These are phyloP conservation scores for Ophiognomonia clavigignenti-juglandacearum DNA, from an alignment of 2,329 filamentous ascomycete species.

Conservation along the genomic window DNA sequence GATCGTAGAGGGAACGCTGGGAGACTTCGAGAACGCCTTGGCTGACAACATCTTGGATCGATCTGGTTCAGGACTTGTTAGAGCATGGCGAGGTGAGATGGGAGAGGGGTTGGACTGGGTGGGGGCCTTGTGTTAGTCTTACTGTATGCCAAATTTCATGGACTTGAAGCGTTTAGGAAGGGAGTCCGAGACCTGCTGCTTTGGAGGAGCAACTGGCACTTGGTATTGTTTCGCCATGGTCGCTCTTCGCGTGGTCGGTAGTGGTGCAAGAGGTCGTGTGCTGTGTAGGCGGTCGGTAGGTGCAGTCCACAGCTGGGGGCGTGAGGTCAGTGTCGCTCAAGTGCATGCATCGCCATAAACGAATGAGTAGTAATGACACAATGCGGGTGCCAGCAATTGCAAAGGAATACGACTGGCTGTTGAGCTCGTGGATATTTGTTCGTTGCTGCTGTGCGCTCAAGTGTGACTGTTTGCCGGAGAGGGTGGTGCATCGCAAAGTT, in stretches of 20 bases:
- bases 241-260: slow-evolving; percentile 13
- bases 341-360: slow-evolving; percentile 6
- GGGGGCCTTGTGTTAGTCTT: no score
- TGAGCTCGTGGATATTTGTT: neutral
- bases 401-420: no score
- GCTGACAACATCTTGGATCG: slow-evolving; percentile 89
- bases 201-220: slow-evolving; percentile 39
- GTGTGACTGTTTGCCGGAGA: neutral
- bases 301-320: neutral
- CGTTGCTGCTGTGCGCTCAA: neutral
- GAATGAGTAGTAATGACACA: neutral
- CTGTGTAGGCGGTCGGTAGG: neutral
- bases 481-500: no score
- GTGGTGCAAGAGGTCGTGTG: neutral
- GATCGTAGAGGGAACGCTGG: slow-evolving; percentile 90
- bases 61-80: slow-evolving; percentile 56
- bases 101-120: no score
- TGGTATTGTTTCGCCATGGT: slow-evolving; percentile 17
- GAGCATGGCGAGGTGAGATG: slow-evolving; percentile 1
- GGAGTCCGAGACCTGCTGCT: slow-evolving; percentile 86
- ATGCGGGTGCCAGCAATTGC: no score
- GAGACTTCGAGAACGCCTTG: slow-evolving; percentile 93
- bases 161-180: slow-evolving; percentile 88
- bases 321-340: slow-evolving; percentile 5
- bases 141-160: slow-evolving; percentile 92